A percentile compares a stretch with the other conserved stretches of the same genome.
Conservation (phyloP, 768 basidiomycete species). For the Lactarius pseudohatsudake region DNA sequence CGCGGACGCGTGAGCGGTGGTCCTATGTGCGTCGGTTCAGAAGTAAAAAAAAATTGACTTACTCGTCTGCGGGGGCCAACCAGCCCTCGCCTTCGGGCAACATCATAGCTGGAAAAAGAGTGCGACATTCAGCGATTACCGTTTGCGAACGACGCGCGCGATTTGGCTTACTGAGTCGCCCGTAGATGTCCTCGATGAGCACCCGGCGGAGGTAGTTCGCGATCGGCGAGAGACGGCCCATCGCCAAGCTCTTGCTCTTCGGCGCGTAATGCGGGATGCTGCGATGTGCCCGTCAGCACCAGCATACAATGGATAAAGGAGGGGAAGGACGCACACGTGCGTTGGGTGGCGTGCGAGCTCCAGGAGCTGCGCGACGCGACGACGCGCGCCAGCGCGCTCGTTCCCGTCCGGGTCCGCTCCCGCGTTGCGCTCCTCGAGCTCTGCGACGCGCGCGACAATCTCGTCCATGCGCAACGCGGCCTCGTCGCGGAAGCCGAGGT, state of each 20-base stretch:
- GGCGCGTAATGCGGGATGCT: conserved; percentile 63
- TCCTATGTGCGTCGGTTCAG: not conserved
- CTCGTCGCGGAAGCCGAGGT: conserved; percentile 60
- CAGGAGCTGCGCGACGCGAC: conserved; percentile 43
- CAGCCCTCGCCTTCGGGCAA: conserved; percentile 64
- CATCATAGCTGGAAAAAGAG: conserved; percentile 47
- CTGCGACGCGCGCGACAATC: conserved; percentile 51
- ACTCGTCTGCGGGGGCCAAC: conserved; percentile 57
- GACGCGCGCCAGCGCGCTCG: conserved; percentile 36
- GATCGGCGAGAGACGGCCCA: conserved; percentile 37
- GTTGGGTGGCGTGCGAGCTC: conserved; percentile 44
- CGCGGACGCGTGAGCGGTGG: not conserved
- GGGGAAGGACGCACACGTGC: conserved; percentile 51
- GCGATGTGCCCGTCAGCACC: not conserved
- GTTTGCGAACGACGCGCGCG: not conserved
- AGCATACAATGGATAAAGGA: not conserved
- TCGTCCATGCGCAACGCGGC: conserved; percentile 39
- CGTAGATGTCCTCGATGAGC: conserved; percentile 64
- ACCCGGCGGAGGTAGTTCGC: conserved; percentile 47
- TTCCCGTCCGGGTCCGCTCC: not conserved
- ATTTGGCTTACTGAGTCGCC: conserved; percentile 46
- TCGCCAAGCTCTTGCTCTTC: conserved; percentile 40
- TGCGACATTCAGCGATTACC: not conserved
- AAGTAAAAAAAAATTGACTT: conserved; percentile 9
- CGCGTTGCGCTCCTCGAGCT: conserved; percentile 43